Conservation (phyloP, 768 basidiomycete genomes). For the Suillus subalutaceus region DNA sequence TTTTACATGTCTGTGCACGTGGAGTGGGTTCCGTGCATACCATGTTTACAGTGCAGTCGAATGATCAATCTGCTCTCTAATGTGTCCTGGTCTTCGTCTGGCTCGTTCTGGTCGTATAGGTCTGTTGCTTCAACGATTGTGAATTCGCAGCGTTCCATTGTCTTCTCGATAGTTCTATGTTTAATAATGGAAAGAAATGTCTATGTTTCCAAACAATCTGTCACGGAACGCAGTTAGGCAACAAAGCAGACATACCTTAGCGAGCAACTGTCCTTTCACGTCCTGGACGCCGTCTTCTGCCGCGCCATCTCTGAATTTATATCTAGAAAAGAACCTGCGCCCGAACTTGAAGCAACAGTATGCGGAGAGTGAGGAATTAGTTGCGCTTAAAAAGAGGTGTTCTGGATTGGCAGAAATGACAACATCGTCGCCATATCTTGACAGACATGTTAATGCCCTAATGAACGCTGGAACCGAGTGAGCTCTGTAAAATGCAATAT, state of each 20-base stretch:
- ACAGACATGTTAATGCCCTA: conserved; percentile 73
- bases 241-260: conserved; percentile 52
- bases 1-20: conserved; percentile 12
- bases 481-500: conserved; percentile 22
- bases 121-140: conserved; percentile 60
- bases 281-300: conserved; percentile 40
- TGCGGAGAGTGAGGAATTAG: conserved; percentile 81
- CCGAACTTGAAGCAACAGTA: conserved; percentile 79
- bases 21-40: conserved; percentile 38
- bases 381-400: conserved; percentile 65
- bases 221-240: background rate
- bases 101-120: conserved; percentile 24
- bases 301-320: conserved; percentile 41
- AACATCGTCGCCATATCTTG: conserved; percentile 83
- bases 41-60: conserved; percentile 82
- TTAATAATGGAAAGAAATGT: conserved; percentile 73
- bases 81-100: conserved; percentile 48
- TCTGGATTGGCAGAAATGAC: conserved; percentile 66
- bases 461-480: conserved; percentile 60
- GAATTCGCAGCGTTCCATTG: conserved; percentile 76
- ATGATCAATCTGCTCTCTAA: conserved; percentile 75
- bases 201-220: conserved; percentile 37
- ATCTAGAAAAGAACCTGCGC: conserved; percentile 71
- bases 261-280: conserved; percentile 67
- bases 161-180: conserved; percentile 74